A percentile compares a stretch with the other conserved stretches of the same genome.
phyloP scores from a whole-genome alignment of 2,329 filamentous ascomycete genomes.

The Fusarium chaquense region DNA sequence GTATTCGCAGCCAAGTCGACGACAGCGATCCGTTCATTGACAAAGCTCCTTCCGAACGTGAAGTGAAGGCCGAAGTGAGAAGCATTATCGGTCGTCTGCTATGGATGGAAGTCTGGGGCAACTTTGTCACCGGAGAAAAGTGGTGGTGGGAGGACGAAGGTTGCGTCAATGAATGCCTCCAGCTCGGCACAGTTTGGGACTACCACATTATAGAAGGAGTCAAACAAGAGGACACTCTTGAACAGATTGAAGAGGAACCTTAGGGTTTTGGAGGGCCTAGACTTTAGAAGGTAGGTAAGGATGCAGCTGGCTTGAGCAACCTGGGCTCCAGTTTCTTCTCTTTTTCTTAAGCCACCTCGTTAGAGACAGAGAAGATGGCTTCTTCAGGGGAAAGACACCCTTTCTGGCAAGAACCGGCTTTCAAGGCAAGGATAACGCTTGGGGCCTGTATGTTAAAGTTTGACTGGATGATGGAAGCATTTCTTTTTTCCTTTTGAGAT shows the following conservation, averaged over 20 bases:
- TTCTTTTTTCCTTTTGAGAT: background rate
- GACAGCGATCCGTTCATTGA: slow-evolving; percentile 45
- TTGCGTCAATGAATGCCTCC: slow-evolving; percentile 67
- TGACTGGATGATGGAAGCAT: background rate
- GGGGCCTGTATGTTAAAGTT: slow-evolving; percentile 2
- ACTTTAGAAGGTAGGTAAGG: background rate
- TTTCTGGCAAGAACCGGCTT: background rate
- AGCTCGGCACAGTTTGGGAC: slow-evolving; percentile 68
- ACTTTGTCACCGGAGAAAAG: slow-evolving; percentile 59
- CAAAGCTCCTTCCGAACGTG: slow-evolving; percentile 42
- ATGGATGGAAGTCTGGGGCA: slow-evolving; percentile 72
- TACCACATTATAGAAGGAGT: slow-evolving; percentile 68
- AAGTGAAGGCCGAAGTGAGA: slow-evolving; percentile 61
- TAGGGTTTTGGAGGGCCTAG: slow-evolving; percentile 6
- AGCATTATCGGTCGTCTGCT: slow-evolving; percentile 67
- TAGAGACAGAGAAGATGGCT: background rate
- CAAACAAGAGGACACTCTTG: slow-evolving; percentile 53
- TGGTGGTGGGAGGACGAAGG: slow-evolving; percentile 74
- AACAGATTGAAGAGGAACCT: slow-evolving; percentile 5
- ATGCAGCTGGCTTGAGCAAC: slow-evolving; percentile 11
- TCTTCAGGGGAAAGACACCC: background rate
- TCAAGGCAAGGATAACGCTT: background rate
- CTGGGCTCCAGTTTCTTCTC: background rate
- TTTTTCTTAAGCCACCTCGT: background rate
- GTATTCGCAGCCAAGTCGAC: slow-evolving; percentile 38